phyloP scores from a whole-genome alignment of 768 basidiomycete species.

The Suillus placidus region DNA sequence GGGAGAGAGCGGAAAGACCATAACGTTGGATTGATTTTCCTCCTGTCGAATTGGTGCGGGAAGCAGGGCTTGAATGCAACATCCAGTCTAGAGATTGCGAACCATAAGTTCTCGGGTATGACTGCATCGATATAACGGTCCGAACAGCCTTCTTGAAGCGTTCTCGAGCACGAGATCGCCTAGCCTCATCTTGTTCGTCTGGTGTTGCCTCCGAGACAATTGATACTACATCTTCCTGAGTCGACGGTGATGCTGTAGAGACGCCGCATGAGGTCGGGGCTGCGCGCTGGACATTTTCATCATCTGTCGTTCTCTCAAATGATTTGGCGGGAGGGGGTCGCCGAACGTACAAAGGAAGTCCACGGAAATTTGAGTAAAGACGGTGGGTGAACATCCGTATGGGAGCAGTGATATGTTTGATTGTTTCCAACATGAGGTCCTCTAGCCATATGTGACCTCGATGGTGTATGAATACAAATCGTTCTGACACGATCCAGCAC shows the following conservation, averaged over 20 bases:
- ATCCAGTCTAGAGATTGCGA: slow-evolving; percentile 1
- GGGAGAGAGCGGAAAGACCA: neutral
- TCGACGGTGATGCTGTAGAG: neutral
- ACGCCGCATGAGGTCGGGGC: neutral
- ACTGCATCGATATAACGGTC: slow-evolving; percentile 47
- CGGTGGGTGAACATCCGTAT: neutral
- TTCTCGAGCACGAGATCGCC: slow-evolving; percentile 33
- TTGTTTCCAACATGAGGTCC: slow-evolving; percentile 40
- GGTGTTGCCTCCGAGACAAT: slow-evolving; percentile 30
- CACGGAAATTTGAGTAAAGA: slow-evolving; percentile 4
- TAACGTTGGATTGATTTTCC: neutral
- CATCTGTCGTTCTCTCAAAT: neutral
- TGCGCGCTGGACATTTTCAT: neutral
- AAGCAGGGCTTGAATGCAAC: neutral
- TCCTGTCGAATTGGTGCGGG: neutral
- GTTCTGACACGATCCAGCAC: slow-evolving; percentile 54
- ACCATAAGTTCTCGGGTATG: neutral
- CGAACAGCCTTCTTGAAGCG: slow-evolving; percentile 48
- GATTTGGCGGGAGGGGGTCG: neutral
- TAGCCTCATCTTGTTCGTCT: slow-evolving; percentile 27
- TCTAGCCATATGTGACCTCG: slow-evolving; percentile 55
- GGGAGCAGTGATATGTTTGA: slow-evolving; percentile 24
- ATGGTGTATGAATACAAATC: slow-evolving; percentile 50
- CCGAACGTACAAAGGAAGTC: slow-evolving; percentile 2
- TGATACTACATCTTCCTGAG: slow-evolving; percentile 23